Evolutionary conservation across 345 rosid genomes (phyloP).

Genomic region (Populus nigra): DNA sequence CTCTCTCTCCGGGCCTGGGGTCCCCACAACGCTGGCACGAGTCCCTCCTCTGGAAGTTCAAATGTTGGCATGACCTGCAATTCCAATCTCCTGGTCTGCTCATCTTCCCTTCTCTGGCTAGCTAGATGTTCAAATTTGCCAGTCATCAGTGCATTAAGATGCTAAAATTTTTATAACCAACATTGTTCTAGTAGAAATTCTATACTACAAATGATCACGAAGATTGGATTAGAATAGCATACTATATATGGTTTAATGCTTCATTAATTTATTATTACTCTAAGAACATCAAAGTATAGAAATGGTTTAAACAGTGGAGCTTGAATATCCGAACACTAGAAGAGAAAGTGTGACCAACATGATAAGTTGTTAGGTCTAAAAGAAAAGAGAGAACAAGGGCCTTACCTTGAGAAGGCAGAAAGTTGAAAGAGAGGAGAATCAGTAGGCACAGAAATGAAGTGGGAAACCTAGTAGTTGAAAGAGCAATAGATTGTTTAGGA

Average conservation of each 20-base stretch:
- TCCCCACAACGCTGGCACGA: constrained; percentile 72
- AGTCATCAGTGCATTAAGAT: neutral
- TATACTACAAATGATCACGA: neutral
- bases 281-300: too few relatives aligned
- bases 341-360: neutral
- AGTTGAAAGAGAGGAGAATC: neutral
- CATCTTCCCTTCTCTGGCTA: constrained; percentile 32
- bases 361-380: neutral
- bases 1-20: constrained; percentile 39
- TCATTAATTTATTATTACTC: too few relatives aligned
- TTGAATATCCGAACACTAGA: neutral
- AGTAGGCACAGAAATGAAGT: neutral
- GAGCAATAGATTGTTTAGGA: constrained; percentile 11
- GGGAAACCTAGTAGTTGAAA: constrained; percentile 1
- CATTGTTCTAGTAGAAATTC: neutral
- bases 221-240: neutral
- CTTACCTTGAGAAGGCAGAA: constrained; percentile 7
- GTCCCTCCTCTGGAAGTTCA: constrained; percentile 85
- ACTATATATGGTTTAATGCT: too few relatives aligned
- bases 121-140: too few relatives aligned
- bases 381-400: neutral
- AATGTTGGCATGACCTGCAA: constrained; percentile 74
- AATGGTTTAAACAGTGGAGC: neutral
- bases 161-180: neutral
- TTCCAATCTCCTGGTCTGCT: constrained; percentile 91